Conservation (phyloP, 371 early-diverging fungal genomes). For the Mucor velutinosus region DNA sequence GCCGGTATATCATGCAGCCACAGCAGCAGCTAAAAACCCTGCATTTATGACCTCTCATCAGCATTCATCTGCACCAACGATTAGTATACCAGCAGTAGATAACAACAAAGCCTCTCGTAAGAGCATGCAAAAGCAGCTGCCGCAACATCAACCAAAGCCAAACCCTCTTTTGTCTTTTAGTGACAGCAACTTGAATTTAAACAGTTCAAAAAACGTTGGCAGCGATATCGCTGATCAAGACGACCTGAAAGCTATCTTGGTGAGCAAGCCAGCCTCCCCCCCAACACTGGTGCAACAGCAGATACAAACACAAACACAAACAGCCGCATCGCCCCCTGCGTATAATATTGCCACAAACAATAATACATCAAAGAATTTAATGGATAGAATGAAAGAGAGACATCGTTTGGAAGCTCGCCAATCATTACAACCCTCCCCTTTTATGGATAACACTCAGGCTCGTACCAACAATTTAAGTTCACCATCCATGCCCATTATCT, state of each 20-base stretch:
- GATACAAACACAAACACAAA: neutral
- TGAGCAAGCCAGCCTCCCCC: neutral
- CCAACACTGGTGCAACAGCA: neutral
- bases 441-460: constrained; percentile 11
- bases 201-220: constrained; percentile 4
- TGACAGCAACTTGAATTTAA: constrained; percentile 1
- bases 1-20: neutral
- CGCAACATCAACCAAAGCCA: neutral
- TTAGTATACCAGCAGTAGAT: neutral
- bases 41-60: constrained; percentile 12
- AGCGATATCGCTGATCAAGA: constrained; percentile 11
- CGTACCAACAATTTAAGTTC: constrained; percentile 5
- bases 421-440: constrained; percentile 14
- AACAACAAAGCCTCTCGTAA: neutral
- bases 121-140: neutral
- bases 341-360: neutral
- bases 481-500: constrained; percentile 28
- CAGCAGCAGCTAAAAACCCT: constrained; percentile 11
- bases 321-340: constrained; percentile 3
- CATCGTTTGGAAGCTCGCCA: constrained; percentile 27
- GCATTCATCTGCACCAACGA: neutral
- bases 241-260: constrained; percentile 2
- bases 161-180: constrained; percentile 20
- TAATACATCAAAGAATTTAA: constrained; percentile 8
- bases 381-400: constrained; percentile 36